Evolutionary conservation across 352 stramenopile genomes (phyloP), one percentile per base, ranked within the genome.

Genomic region (Phytopythium kandeliae): DNA sequence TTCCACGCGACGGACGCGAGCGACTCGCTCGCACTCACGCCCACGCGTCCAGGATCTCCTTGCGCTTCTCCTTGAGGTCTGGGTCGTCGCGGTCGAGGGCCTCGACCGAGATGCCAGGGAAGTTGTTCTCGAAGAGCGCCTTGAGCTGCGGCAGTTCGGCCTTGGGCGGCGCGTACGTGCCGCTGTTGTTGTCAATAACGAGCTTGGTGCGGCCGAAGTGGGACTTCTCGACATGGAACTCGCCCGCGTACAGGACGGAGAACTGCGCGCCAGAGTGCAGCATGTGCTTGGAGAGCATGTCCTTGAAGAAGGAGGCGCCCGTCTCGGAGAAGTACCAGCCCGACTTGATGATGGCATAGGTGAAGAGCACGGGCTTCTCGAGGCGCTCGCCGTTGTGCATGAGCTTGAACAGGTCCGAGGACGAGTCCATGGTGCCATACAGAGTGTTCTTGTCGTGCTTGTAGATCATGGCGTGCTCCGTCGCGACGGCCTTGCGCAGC

Each of bases 281-380:
- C 63, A 71, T 68, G 60, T 71, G 63, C 52, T 67, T 67, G 43
- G 63, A 71, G 38, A 71, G 40, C 28, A 71, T 71, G 40, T 71
- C 63, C 48, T 71, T 71, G 37, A 71, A 71, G 52, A 71, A 71
- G 10, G 54, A 48, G 0, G 63, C 63, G 0, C 63, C 63, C 5
- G 63, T 71, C 48, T 71, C 63, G 11, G 63, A 71, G 24, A 71
- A 71, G 59, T 65, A 68, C 63, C 63, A 71, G 40, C 63, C 63
- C n/a, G 43, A 59, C 4, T 43, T 36, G 17, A 44, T 68, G 35
- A 71, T 68, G 19, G 59, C 59, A 48, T 71, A 71, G n/a, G 63
- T 71, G 46, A 68, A 71, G 16, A 71, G 59, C 52, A 71, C 63
- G 16, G 59, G 42, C 28, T 68, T 68, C 30, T 65, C 48, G 15